Base-by-base conservation (phyloP, 1,284 basidiomycete species). In the Cerioporus squamosus region DNA sequence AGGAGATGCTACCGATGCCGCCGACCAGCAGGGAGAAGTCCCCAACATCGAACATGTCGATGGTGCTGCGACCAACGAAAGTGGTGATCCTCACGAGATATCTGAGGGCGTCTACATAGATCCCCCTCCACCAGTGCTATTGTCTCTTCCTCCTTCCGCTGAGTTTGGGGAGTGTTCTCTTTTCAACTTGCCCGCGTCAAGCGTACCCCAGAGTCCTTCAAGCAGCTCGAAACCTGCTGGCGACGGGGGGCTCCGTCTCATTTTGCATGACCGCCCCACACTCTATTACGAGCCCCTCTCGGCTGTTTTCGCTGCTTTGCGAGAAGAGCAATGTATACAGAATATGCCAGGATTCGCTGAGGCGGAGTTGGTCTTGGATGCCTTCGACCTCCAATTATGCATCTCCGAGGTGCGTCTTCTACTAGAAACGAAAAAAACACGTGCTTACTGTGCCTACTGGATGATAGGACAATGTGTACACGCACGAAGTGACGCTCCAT, bases 251-350 rank as follows among this genome's bases (percentile, higher is more conserved):
- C 39, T 61, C 50, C 64, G 26, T 43, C 62, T 89, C 14, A 72
- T 91, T 47, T 77, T 91, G 55, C 80, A 84, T 50, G 75, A 84
- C 60, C 79, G 74, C 15, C 87, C 89, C 3, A 86, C 83, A 3
- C 75, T 92, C 8, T 92, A 90, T 69, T 91, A 90, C 65, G 89
- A 91, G 67, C 82, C 88, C 36, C 69, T 92, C 53, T 82, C 80
- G 38, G 77, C 74, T 58, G 81, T 91, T 9, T 91, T 92, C 64
- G 83, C 85, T 48, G 86, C 84, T 57, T 75, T 92, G 36, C 85
- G 88, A 29, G 78, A 82, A 65, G 85, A 90, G 59, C 79, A 82
- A 55, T 74, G 72, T 57, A 69, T 89, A 39, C 73, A 77, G 47
- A 73, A 73, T 23, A 61, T 83, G 17, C 74, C 78, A 31, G 78